These are phyloP conservation scores for Candida corydali DNA, from an alignment of 805 yeast species.

Conservation along the genomic window DNA sequence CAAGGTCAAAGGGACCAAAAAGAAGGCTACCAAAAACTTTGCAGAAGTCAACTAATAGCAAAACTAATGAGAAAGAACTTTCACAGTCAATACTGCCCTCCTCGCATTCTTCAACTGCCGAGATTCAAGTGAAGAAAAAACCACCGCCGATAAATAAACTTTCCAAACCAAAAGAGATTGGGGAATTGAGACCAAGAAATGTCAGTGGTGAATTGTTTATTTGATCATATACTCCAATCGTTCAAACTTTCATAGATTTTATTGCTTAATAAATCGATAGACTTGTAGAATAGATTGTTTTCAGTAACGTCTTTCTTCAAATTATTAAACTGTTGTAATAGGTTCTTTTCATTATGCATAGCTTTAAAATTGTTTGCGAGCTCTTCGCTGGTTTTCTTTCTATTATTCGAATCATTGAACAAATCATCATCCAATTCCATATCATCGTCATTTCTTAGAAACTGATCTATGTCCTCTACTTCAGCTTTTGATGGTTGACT, in stretches of 20 bases:
- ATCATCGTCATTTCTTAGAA: conserved; percentile 11
- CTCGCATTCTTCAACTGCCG: background rate
- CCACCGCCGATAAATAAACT: conserved; percentile 22
- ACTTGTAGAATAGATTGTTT: conserved; percentile 4
- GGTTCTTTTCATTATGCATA: background rate
- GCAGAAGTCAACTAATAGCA: background rate
- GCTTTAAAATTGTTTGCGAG: background rate
- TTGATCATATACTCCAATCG: conserved; percentile 8
- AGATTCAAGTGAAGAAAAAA: background rate
- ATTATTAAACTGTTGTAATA: conserved; percentile 3
- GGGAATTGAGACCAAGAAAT: conserved; percentile 20
- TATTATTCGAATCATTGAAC: conserved; percentile 9
- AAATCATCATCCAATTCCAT: conserved; percentile 14
- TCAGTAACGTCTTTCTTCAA: background rate
- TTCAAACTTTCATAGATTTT: conserved; percentile 11
- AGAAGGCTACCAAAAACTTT: conserved; percentile 39
- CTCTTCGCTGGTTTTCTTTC: conserved; percentile 5
- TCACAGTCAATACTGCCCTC: no score
- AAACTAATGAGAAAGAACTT: no score
- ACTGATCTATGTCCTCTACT: conserved; percentile 6
- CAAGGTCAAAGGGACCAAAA: conserved; percentile 50
- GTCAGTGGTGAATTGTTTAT: conserved; percentile 23
- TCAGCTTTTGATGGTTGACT: conserved; percentile 1
- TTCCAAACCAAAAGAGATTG: conserved; percentile 18
- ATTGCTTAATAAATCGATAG: conserved; percentile 8